Percentiles rank a stretch among this genome's conserved stretches.
Evolutionary conservation across 805 yeast genomes (phyloP).

Genomic region (Scheffersomyces ergatensis): DNA sequence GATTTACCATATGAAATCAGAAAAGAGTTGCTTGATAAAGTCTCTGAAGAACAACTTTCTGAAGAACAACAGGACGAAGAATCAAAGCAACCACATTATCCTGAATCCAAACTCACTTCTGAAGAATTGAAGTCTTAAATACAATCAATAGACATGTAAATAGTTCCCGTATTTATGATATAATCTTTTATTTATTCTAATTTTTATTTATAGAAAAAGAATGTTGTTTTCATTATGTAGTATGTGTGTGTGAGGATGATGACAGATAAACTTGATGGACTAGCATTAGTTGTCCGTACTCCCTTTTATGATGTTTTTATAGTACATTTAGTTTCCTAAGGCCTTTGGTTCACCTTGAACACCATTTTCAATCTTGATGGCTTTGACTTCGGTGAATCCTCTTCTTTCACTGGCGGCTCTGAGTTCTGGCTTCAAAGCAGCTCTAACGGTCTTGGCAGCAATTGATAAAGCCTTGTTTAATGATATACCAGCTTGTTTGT

Average conservation of each 20-base stretch:
- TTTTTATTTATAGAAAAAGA: neutral
- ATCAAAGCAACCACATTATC: too few species aligned
- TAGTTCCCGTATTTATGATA: neutral
- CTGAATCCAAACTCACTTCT: neutral
- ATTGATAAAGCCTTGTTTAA: slow-evolving; percentile 87
- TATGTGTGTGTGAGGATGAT: too few species aligned
- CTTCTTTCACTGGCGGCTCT: slow-evolving; percentile 72
- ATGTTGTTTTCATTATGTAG: neutral
- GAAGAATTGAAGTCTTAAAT: neutral
- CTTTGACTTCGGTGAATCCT: slow-evolving; percentile 71
- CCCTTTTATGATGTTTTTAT: neutral
- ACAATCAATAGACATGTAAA: neutral
- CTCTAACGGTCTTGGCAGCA: slow-evolving; percentile 86
- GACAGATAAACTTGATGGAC: neutral
- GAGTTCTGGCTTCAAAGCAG: slow-evolving; percentile 82
- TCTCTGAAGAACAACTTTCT: slow-evolving; percentile 7
- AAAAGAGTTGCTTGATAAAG: slow-evolving; percentile 24
- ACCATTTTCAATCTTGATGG: slow-evolving; percentile 72
- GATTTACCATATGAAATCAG: slow-evolving; percentile 34
- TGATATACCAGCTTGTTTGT: slow-evolving; percentile 49
- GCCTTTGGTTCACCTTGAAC: slow-evolving; percentile 38
- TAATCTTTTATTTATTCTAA: neutral
- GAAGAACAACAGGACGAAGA: neutral
- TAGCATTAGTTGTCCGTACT: neutral
- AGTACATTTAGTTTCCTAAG: slow-evolving; percentile 22